A percentile compares a stretch with the other conserved stretches of the same genome.
These are phyloP conservation scores for Blepharisma japonicum DNA, from an alignment of 73 alveolate genomes.

Conservation along the genomic window DNA sequence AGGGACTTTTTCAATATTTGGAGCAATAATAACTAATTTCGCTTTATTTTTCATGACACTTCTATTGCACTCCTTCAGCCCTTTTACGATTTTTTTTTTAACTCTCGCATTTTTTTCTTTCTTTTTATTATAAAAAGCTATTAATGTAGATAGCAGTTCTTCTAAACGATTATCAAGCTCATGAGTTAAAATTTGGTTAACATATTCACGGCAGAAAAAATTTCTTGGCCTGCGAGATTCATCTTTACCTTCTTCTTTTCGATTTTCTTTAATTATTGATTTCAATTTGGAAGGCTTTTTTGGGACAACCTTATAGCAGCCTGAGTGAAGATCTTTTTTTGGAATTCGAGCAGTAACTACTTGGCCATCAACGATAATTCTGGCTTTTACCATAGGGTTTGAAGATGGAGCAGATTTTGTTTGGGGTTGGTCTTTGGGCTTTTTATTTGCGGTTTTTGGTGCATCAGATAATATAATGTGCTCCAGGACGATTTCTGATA, in stretches of 20 bases:
- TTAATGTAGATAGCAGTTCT: constrained; percentile 40
- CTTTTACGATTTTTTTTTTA: constrained; percentile 31
- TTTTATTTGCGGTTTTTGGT: too few species aligned
- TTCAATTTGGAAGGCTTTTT: not conserved
- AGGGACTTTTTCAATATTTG: constrained; percentile 46
- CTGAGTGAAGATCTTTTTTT: constrained; percentile 22
- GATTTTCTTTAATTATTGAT: constrained; percentile 1
- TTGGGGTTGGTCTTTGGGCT: too few species aligned
- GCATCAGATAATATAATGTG: too few species aligned
- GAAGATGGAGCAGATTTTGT: too few species aligned
- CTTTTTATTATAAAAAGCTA: constrained; percentile 41
- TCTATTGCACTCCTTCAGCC: constrained; percentile 47
- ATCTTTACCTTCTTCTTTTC: constrained; percentile 4
- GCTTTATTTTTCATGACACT: constrained; percentile 36
- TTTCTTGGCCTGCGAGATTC: not conserved
- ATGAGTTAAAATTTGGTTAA: constrained; percentile 37
- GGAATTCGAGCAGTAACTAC: constrained; percentile 12
- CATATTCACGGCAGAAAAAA: constrained; percentile 41
- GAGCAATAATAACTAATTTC: constrained; percentile 47
- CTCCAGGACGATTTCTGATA: too few species aligned
- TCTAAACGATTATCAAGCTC: constrained; percentile 34
- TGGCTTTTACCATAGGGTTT: constrained; percentile 19
- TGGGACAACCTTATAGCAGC: constrained; percentile 10
- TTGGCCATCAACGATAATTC: not conserved
- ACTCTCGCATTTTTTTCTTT: constrained; percentile 41